These are phyloP conservation scores for Monoraphidium neglectum DNA, from an alignment of 139 green algal species.

Conservation along the genomic window DNA sequence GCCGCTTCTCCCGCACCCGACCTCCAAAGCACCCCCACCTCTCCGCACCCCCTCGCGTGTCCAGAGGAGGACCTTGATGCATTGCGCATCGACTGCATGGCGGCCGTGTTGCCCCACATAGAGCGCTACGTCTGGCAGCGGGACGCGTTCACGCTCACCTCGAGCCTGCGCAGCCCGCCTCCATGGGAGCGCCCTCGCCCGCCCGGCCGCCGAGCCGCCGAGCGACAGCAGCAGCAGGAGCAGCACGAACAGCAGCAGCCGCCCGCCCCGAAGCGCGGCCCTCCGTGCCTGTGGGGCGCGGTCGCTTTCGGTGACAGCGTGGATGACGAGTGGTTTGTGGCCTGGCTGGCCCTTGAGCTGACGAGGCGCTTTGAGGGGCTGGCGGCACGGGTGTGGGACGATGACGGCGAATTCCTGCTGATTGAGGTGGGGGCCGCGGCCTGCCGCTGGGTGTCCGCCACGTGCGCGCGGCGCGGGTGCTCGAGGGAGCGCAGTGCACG, in stretches of 20 bases:
- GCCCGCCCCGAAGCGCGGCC: neutral
- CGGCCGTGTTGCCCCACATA: no score
- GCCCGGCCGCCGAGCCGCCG: neutral
- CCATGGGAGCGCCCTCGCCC: no score
- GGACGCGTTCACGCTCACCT: no score
- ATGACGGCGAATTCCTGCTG: slow-evolving; percentile 96
- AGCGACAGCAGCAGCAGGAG: slow-evolving; percentile 18
- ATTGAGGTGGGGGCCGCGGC: slow-evolving; percentile 77
- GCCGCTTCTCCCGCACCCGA: no score
- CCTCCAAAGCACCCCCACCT: no score
- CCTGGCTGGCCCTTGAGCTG: slow-evolving; percentile 73
- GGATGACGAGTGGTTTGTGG: slow-evolving; percentile 90
- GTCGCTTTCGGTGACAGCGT: slow-evolving; percentile 81
- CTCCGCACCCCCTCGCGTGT: no score
- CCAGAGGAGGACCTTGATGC: no score
- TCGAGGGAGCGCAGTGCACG: no score
- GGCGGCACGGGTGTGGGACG: slow-evolving; percentile 77
- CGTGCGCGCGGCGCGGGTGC: no score
- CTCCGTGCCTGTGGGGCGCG: slow-evolving; percentile 69
- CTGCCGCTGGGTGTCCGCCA: neutral
- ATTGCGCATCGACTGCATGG: no score
- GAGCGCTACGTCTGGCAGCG: no score
- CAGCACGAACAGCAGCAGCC: neutral
- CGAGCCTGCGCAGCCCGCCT: no score
- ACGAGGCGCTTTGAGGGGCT: slow-evolving; percentile 37